phyloP scores from a whole-genome alignment of 306 rosid genomes.

The Adenanthera pavonina region DNA sequence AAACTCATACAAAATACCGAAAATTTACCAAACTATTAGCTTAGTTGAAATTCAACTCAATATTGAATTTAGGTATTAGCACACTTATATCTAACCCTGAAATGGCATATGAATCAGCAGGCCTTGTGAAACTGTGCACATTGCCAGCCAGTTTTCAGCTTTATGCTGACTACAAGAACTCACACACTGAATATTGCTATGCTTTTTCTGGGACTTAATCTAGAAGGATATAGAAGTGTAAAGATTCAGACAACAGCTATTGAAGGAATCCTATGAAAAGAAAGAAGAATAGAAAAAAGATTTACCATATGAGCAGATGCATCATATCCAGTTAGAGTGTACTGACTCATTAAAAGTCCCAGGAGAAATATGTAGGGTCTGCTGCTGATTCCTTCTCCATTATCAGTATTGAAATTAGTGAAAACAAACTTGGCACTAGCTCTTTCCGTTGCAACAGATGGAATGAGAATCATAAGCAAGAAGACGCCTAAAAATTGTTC shows the following conservation, averaged over 20 bases:
- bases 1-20: too few relatives aligned
- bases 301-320: conserved; percentile 98
- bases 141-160: neutral
- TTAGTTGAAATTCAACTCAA: neutral
- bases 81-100: neutral
- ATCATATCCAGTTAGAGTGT: conserved; percentile 87
- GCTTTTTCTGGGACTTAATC: neutral
- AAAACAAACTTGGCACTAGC: conserved; percentile 88
- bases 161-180: conserved; percentile 19
- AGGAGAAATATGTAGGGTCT: conserved; percentile 78
- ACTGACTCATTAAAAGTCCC: conserved; percentile 95
- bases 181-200: conserved; percentile 14
- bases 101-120: neutral
- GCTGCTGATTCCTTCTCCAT: conserved; percentile 73
- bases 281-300: conserved; percentile 14
- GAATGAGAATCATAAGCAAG: conserved; percentile 82
- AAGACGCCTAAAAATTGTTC: conserved; percentile 69
- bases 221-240: neutral
- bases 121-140: neutral
- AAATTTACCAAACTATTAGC: neutral
- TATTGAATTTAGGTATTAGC: neutral
- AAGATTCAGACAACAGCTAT: conserved; percentile 13
- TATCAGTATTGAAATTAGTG: conserved; percentile 89
- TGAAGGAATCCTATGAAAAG: conserved; percentile 26
- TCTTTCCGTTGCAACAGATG: conserved; percentile 76